phyloP scores from a whole-genome alignment of 371 early-diverging fungal species.

The Scutellospora calospora region DNA sequence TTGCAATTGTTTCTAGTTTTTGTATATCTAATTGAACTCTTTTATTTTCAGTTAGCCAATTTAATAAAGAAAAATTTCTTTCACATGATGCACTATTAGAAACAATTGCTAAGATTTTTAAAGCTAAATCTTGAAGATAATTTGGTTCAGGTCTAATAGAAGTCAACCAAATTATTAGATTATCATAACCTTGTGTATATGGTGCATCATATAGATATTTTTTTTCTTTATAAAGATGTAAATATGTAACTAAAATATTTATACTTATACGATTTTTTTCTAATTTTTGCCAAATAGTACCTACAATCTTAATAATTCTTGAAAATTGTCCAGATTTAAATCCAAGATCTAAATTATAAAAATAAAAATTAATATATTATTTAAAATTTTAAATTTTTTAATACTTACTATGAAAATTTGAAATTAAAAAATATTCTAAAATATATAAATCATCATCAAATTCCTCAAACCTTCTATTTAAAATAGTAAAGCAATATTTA shows the following conservation, averaged over 20 bases:
- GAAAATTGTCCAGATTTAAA: no score
- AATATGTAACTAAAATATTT: no score
- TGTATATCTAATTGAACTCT: background rate
- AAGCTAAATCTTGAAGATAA: background rate
- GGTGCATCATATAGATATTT: background rate
- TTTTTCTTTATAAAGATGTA: background rate
- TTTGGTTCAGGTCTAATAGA: no score
- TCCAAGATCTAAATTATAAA: no score
- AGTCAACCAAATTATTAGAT: no score
- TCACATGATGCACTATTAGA: constrained; percentile 10
- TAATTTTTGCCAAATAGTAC: no score
- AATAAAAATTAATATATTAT: background rate
- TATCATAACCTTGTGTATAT: no score
- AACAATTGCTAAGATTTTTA: background rate
- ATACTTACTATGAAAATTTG: background rate
- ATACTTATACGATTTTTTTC: no score
- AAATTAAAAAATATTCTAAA: background rate
- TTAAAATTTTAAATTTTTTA: background rate
- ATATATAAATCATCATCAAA: constrained; percentile 14
- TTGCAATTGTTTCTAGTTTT: background rate
- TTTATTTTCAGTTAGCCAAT: background rate
- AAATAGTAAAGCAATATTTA: no score
- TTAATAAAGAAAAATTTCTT: background rate
- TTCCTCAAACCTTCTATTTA: background rate
- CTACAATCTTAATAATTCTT: no score